Conservation (phyloP, 805 yeast species). For the Sugiyamaella lignohabitans region DNA sequence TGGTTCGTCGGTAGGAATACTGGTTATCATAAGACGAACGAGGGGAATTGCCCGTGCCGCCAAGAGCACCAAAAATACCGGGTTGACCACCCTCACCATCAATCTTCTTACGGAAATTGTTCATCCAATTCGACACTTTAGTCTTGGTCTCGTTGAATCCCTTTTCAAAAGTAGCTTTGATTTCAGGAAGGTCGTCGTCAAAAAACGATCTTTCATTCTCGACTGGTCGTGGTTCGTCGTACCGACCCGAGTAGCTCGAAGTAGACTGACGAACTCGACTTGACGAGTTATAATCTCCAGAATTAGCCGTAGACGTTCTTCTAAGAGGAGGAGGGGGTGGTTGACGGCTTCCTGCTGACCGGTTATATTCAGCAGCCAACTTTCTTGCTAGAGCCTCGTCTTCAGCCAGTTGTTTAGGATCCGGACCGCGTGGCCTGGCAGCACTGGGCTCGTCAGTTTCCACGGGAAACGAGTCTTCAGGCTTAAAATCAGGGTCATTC, state of each 20-base stretch:
- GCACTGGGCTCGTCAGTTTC: constrained; percentile 29
- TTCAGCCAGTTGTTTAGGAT: constrained; percentile 43
- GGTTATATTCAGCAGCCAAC: constrained; percentile 43
- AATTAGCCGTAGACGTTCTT: background rate
- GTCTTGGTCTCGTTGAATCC: constrained; percentile 77
- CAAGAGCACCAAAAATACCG: constrained; percentile 19
- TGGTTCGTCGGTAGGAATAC: constrained; percentile 6
- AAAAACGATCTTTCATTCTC: constrained; percentile 28
- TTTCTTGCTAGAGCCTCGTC: constrained; percentile 82
- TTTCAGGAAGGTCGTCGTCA: constrained; percentile 40
- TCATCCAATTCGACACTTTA: constrained; percentile 73
- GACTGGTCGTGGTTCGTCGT: constrained; percentile 21
- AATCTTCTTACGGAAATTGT: constrained; percentile 51
- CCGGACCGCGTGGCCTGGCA: constrained; percentile 17
- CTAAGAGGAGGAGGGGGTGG: background rate
- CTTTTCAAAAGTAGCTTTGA: constrained; percentile 60
- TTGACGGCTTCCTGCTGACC: constrained; percentile 7
- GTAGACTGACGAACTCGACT: constrained; percentile 9
- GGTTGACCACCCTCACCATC: constrained; percentile 34
- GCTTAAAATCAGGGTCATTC: constrained; percentile 44
- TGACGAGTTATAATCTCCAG: background rate
- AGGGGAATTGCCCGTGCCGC: constrained; percentile 14
- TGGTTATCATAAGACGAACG: constrained; percentile 8
- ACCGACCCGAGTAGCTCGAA: constrained; percentile 20
- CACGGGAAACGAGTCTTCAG: constrained; percentile 16